Evolutionary conservation across 176 grass and related monocot genomes (phyloP), one percentile per base, ranked within the genome.

Genomic region (Zoysia pacifica): DNA sequence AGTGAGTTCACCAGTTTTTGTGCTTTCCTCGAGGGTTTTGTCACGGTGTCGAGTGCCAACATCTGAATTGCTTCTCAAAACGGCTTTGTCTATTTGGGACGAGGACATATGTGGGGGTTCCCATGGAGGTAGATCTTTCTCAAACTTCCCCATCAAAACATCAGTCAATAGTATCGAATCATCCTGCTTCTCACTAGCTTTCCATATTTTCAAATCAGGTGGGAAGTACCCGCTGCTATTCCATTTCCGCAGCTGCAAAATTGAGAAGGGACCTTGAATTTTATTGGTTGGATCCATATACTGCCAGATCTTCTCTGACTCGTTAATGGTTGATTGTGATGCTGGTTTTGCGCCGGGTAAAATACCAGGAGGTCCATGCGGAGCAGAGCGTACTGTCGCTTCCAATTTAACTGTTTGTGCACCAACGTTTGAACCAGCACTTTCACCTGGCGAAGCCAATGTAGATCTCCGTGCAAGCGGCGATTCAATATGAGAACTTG

Each of bases 251-350:
- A 99, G 77, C 77, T 99, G 97, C 51, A 69, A 65, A 68, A 99
- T 93, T n/a, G 97, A 99, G 82, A 99, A 99, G 51, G 93, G 93
- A 8, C 97, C 93, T 89, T 99, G 97, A 60, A 81, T 80, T 94
- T 99, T 99, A 79, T 78, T 86, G 76, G 88, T 87, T 20, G 97
- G 97, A 65, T 99, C 97, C 75, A 84, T 62, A 64, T 99, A 99
- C 76, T 88, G 84, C 97, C 97, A 99, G 44, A 96, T 95, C 70
- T 99, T 99, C 73, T 96, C 88, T 40, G 90, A 93, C 60, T 95
- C 97, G 46, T 85, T 92, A 59, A 88, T 53, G 42, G 62, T 79
- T 55, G 67, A 52, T 36, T 86, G 79, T 3, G 68, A 53, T 79
- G 69, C n/a, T 70, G 55, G 47, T 56, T 71, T 83, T 81, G 81